phyloP scores from a whole-genome alignment of 2,329 filamentous ascomycete genomes.

The Talaromyces sp. region DNA sequence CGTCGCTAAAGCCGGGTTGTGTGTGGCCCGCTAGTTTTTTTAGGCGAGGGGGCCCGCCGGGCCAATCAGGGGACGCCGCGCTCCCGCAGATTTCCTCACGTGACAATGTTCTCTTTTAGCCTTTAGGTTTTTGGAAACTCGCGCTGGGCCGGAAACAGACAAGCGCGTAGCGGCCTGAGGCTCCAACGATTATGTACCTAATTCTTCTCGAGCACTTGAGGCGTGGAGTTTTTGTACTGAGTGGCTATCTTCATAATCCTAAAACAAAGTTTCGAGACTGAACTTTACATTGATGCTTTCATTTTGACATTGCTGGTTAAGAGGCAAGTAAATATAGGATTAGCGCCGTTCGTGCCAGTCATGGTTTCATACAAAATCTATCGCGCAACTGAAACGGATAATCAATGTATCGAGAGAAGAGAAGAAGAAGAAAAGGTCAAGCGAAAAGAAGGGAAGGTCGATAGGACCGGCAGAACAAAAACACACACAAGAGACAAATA shows the following conservation, averaged over 20 bases:
- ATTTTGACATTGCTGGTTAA: too few species aligned
- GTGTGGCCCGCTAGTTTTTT: constrained; percentile 40
- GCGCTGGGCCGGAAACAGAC: not conserved
- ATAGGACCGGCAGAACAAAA: not conserved
- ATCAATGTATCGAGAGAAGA: not conserved
- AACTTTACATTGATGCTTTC: too few species aligned
- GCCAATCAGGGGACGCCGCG: constrained; percentile 3
- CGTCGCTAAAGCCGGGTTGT: constrained; percentile 25
- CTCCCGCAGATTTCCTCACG: not conserved
- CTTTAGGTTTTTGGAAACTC: not conserved
- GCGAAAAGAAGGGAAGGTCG: not conserved
- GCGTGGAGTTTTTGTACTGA: too few species aligned
- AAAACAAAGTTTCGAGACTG: too few species aligned
- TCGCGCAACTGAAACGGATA: not conserved
- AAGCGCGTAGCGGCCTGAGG: not conserved
- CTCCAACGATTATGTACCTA: not conserved
- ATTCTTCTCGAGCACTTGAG: not conserved
- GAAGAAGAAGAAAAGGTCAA: not conserved
- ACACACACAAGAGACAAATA: not conserved
- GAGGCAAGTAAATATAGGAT: not conserved
- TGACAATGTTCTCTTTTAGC: not conserved
- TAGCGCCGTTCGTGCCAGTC: not conserved
- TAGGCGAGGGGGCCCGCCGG: constrained; percentile 24
- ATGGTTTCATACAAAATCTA: constrained; percentile 7
- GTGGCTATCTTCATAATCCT: too few species aligned